These are phyloP conservation scores for Exophiala mesophila DNA, from an alignment of 2,329 filamentous ascomycete genomes.

Conservation along the genomic window DNA sequence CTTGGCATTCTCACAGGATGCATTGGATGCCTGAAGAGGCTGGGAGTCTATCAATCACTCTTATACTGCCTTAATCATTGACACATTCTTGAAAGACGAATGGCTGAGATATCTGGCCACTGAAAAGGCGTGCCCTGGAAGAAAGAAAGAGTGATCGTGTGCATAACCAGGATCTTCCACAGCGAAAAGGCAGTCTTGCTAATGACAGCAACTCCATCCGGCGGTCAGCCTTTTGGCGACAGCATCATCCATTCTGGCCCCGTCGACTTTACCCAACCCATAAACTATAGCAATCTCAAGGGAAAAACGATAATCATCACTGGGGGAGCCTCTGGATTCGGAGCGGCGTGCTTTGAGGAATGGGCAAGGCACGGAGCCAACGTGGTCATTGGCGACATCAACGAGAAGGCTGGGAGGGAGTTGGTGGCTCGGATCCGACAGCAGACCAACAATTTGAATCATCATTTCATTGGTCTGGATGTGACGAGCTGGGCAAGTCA, in stretches of 20 bases:
- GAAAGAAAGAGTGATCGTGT: no score
- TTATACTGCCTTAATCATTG: no score
- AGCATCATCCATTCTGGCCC: constrained; percentile 13
- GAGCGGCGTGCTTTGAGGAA: constrained; percentile 49
- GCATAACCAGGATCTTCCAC: no score
- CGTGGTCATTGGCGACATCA: constrained; percentile 61
- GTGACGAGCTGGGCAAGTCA: constrained; percentile 63
- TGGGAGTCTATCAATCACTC: no score
- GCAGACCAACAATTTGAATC: constrained; percentile 56
- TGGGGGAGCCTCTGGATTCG: constrained; percentile 59
- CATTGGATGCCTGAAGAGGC: no score
- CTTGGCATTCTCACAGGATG: no score
- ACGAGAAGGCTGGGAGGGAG: constrained; percentile 48
- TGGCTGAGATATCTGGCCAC: no score
- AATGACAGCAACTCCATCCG: not conserved
- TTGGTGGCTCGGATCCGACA: constrained; percentile 54
- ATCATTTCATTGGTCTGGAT: constrained; percentile 51
- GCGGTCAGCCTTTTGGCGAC: constrained; percentile 6
- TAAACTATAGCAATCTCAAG: constrained; percentile 12
- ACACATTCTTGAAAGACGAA: no score
- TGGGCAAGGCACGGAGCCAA: constrained; percentile 56
- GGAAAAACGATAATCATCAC: constrained; percentile 59
- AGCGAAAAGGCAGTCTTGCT: no score
- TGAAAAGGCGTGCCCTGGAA: no score
- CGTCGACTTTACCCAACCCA: constrained; percentile 13